phyloP scores from a whole-genome alignment of 495 filamentous ascomycete species.

The Durotheca rogersii region DNA sequence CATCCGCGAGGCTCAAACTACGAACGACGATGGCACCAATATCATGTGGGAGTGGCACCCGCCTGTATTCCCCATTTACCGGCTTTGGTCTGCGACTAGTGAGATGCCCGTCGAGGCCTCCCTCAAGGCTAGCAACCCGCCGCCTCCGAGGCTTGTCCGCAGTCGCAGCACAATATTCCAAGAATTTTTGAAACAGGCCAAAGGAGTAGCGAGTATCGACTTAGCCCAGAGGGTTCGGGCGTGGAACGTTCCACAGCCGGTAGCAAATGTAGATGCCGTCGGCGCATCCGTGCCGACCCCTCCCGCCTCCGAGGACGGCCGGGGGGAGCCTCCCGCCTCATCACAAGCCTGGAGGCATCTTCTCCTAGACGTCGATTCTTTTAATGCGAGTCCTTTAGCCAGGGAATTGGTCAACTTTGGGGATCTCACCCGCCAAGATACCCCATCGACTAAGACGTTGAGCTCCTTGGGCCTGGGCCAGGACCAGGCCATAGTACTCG shows the following conservation, averaged over 20 bases:
- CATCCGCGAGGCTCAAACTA: conserved; percentile 70
- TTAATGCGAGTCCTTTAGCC: conserved; percentile 69
- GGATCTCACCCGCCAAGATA: conserved; percentile 80
- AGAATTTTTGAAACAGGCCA: conserved; percentile 72
- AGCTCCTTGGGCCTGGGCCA: conserved; percentile 34
- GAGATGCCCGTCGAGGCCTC: conserved; percentile 57
- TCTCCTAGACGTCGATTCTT: conserved; percentile 69
- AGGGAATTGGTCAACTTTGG: conserved; percentile 67
- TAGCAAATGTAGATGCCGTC: conserved; percentile 10
- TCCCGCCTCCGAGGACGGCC: conserved; percentile 27
- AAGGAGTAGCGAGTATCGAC: conserved; percentile 63
- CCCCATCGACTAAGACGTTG: conserved; percentile 50
- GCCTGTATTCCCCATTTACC: conserved; percentile 82
- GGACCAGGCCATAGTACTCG: conserved; percentile 42
- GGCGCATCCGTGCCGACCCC: conserved; percentile 18
- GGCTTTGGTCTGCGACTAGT: conserved; percentile 61
- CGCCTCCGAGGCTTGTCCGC: conserved; percentile 62
- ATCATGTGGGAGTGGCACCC: conserved; percentile 82
- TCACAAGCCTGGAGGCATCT: conserved; percentile 60
- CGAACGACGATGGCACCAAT: conserved; percentile 61
- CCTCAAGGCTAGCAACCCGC: conserved; percentile 57
- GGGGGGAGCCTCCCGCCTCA: conserved; percentile 26
- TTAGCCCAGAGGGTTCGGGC: conserved; percentile 71
- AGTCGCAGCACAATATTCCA: conserved; percentile 67
- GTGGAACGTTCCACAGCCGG: conserved; percentile 63